Evolutionary conservation across 495 filamentous ascomycete species (phyloP).

Genomic region (Penicillium psychrofluorescens): DNA sequence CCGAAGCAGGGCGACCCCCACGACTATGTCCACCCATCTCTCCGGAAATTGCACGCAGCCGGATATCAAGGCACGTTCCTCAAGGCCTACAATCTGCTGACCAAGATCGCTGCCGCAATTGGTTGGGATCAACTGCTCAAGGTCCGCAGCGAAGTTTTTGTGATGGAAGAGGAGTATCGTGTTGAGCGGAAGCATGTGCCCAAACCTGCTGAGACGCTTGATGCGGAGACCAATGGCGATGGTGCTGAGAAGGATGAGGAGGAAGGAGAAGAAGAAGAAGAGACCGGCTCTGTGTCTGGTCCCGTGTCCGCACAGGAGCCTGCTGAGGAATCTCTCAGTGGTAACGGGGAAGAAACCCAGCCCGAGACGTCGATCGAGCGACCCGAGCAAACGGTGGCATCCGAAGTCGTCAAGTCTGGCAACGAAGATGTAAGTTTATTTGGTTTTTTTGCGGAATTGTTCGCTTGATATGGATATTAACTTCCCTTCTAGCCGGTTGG

Average conservation of each 20-base stretch:
- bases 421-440: slow-evolving; percentile 61
- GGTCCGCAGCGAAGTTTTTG: slow-evolving; percentile 91
- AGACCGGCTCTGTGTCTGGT: slow-evolving; percentile 28
- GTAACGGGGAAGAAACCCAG: slow-evolving; percentile 29
- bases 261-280: slow-evolving; percentile 20
- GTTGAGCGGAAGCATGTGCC: slow-evolving; percentile 70
- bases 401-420: slow-evolving; percentile 73
- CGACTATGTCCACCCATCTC: slow-evolving; percentile 79
- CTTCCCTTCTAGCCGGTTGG: background rate
- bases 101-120: slow-evolving; percentile 89
- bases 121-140: slow-evolving; percentile 95
- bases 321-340: slow-evolving; percentile 20
- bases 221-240: slow-evolving; percentile 34
- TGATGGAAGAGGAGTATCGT: slow-evolving; percentile 98
- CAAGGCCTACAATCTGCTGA: slow-evolving; percentile 88
- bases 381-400: slow-evolving; percentile 73
- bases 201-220: slow-evolving; percentile 44
- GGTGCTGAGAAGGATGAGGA: slow-evolving; percentile 16
- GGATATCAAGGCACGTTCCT: slow-evolving; percentile 89
- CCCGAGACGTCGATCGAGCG: slow-evolving; percentile 56
- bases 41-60: slow-evolving; percentile 81
- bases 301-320: slow-evolving; percentile 19
- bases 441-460: too few species aligned
- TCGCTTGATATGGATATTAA: too few species aligned
- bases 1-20: slow-evolving; percentile 59